Percentiles rank a stretch among this genome's conserved stretches.
Conservation (phyloP, 345 rosid species). For the Rhodamnia rubescens region DNA sequence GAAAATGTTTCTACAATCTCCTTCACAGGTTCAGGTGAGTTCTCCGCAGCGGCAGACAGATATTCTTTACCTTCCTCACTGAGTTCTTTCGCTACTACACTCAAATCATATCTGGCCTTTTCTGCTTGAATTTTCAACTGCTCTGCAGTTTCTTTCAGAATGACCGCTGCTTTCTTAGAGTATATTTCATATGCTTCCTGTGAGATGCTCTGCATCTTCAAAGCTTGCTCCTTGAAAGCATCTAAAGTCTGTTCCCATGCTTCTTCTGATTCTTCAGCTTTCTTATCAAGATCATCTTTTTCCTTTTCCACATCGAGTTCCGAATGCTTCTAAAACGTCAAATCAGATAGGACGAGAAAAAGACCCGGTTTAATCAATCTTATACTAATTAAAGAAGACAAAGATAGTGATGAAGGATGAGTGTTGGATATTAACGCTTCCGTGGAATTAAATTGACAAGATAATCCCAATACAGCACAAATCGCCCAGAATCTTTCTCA, state of each 20-base stretch:
- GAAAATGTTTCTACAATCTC: slow-evolving; percentile 63
- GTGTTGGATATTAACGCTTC: background rate
- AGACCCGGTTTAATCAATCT: background rate
- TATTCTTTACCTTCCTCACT: slow-evolving; percentile 61
- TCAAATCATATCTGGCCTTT: slow-evolving; percentile 57
- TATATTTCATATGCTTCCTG: slow-evolving; percentile 63
- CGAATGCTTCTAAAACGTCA: slow-evolving; percentile 28
- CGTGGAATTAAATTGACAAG: background rate
- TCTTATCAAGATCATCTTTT: slow-evolving; percentile 14
- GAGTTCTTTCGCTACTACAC: slow-evolving; percentile 48
- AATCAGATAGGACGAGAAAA: background rate
- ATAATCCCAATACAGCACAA: background rate
- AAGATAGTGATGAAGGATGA: background rate
- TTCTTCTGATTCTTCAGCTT: slow-evolving; percentile 52
- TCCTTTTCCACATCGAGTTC: slow-evolving; percentile 57
- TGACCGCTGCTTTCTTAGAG: slow-evolving; percentile 43
- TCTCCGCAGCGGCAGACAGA: slow-evolving; percentile 55
- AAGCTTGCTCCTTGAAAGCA: slow-evolving; percentile 65
- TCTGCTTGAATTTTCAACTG: slow-evolving; percentile 73
- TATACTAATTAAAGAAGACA: background rate
- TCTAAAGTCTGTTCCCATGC: slow-evolving; percentile 72
- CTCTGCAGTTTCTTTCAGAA: slow-evolving; percentile 59
- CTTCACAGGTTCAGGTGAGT: slow-evolving; percentile 72
- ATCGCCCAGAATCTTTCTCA: background rate
- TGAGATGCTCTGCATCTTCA: slow-evolving; percentile 65